Evolutionary conservation across 1,284 basidiomycete genomes (phyloP), one percentile per base, ranked within the genome.

Genomic region (Papiliotrema laurentii): DNA sequence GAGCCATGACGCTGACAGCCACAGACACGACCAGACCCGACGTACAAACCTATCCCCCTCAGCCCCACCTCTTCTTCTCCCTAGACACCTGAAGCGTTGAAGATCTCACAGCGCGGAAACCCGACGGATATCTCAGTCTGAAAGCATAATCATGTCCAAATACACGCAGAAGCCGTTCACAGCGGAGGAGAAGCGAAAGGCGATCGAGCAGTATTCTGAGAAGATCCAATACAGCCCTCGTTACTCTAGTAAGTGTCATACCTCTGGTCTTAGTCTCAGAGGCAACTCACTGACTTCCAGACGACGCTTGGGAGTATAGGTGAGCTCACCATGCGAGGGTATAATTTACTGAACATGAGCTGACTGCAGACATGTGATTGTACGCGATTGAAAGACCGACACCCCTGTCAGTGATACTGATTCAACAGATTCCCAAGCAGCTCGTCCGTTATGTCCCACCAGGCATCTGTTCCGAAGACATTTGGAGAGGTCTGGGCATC

Each of bases 281-380:
- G 18, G n/a, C 6, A 36, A 7, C 22, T 9, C 10, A 47, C 51
- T 57, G 49, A 45, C 18, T 19, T 24, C 11, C 53, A 72, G 73
- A 72, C 49, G 68, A 71, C 36, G 62, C 69, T 35, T 73, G 68
- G 61, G 73, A 75, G 54, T 75, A 70, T 59, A 61, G 71, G 70
- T 72, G 45, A 60, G 65, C 28, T 21, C n/a, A 14, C 10, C 9
- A 5, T 7, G 30, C 26, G 34, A 18, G 22, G 21, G 1, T 27
- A 13, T 16, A 46, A 21, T 25, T 31, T 31, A 31, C 16, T 9
- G 30, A 19, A 34, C 19, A 26, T 9, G 13, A 24, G 36, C 43
- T 54, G 14, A 30, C 40, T 44, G 19, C 49, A 72, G 73, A 54
- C 73, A 75, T 55, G 73, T 75, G 41, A 73, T 70, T 34, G 71